Evolutionary conservation across 2,329 filamentous ascomycete genomes (phyloP), one percentile per base, ranked within the genome.

Genomic region (Hypomyces perniciosus): DNA sequence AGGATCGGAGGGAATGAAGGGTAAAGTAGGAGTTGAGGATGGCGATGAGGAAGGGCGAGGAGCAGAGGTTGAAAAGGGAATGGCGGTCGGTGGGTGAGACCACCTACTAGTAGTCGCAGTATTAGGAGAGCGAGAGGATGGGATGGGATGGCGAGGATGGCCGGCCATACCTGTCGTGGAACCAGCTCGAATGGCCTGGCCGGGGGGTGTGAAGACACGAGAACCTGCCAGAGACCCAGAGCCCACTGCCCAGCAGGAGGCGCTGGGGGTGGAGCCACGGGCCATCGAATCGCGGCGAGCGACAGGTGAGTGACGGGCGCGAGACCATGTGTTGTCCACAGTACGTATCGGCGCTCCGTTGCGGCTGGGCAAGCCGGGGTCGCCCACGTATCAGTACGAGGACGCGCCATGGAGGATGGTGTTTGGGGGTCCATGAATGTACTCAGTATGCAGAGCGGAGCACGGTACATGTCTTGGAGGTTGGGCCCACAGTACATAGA

Each of bases 1-100:
- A 28, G 47, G 39, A 20, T 45, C 51, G 45, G 44, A 59, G 55
- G 57, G 59, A 63, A 61, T 58, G 62, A 60, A 62, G 59, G 61
- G 44, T 61, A 60, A 62, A 64, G 54, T 58, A 62, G 56, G 57
- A 55, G 63, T 57, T 61, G 55, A 64, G 57, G 62, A 62, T 61
- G 54, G 63, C 57, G 62, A 62, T 62, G 62, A 64, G 62, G 59
- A 62, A 64, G 61, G 59, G 61, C 45, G 52, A 57, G 54, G 54
- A 48, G 37, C 37, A 59, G 51, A 58, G 58, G 55, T 59, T 59
- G 58, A 56, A 59, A 56, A 62, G 59, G 57, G 59, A 60, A 61
- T 65, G 63, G 61, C 61, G 57, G 55, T n/a, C 61, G 57, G 20
- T 20, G 20, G 20, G 20, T 20, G 20, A 20, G 20, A 20, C 20